These are phyloP conservation scores for Trypanosoma congolense DNA, from an alignment of 208 protist genomes.

Conservation along the genomic window DNA sequence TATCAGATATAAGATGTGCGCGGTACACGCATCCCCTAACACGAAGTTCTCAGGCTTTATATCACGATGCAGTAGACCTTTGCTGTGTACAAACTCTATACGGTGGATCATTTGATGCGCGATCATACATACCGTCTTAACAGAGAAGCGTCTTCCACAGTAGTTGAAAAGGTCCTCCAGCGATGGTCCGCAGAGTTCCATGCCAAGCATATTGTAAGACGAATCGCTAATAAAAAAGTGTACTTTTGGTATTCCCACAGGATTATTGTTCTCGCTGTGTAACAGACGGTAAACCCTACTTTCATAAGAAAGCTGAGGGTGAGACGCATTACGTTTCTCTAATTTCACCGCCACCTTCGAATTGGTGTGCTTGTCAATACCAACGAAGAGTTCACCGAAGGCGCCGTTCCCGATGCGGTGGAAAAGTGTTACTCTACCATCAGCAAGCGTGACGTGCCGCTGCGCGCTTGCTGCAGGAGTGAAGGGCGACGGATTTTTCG, in stretches of 20 bases:
- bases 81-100: slow-evolving; percentile 80
- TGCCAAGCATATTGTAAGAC: slow-evolving; percentile 96
- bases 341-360: slow-evolving; percentile 76
- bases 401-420: slow-evolving; percentile 93
- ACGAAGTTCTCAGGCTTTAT: slow-evolving; percentile 91
- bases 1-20: slow-evolving; percentile 91
- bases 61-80: slow-evolving; percentile 83
- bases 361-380: slow-evolving; percentile 50
- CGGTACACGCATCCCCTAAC: slow-evolving; percentile 50
- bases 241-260: slow-evolving; percentile 93
- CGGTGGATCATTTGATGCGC: slow-evolving; percentile 96
- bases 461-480: slow-evolving; percentile 5
- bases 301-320: slow-evolving; percentile 98
- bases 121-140: slow-evolving; percentile 99
- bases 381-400: slow-evolving; percentile 98
- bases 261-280: slow-evolving; percentile 25
- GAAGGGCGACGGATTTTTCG: neutral
- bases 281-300: slow-evolving; percentile 83
- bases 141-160: slow-evolving; percentile 90
- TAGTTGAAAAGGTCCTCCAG: slow-evolving; percentile 90
- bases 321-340: slow-evolving; percentile 81
- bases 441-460: slow-evolving; percentile 46
- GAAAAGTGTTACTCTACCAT: slow-evolving; percentile 51
- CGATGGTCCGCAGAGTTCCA: slow-evolving; percentile 88
- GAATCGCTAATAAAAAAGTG: slow-evolving; percentile 95